Conservation (phyloP, 176 grass and related monocot species). For the Juncus effusus region DNA sequence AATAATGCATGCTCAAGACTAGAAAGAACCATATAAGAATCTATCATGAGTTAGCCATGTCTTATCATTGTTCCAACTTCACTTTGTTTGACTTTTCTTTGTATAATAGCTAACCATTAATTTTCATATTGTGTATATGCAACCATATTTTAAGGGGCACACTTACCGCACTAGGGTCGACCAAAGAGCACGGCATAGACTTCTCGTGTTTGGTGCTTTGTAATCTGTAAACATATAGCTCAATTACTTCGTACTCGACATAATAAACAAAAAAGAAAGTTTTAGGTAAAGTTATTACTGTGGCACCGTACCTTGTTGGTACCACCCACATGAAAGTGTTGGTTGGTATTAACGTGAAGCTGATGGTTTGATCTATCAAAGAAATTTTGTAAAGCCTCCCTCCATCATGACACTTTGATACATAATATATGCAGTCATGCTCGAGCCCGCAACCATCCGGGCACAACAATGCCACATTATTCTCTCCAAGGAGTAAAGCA, state of each 20-base stretch:
- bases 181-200: neutral
- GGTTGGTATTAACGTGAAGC: neutral
- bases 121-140: no score
- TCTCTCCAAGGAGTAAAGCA: neutral
- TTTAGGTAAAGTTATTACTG: neutral
- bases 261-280: neutral
- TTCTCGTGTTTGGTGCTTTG: neutral
- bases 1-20: neutral
- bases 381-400: constrained; percentile 2
- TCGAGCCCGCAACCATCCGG: neutral
- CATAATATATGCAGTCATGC: neutral
- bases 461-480: neutral
- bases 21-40: neutral
- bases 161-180: no score
- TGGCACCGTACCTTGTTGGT: neutral
- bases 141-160: no score
- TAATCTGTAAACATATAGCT: neutral
- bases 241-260: neutral
- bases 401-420: neutral
- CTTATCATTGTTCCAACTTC: no score
- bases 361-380: constrained; percentile 10
- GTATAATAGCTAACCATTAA: no score
- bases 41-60: no score
- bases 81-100: no score
- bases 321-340: neutral